Evolutionary conservation across 1,284 basidiomycete species (phyloP).

Genomic region (Exsudoporus floridanus): DNA sequence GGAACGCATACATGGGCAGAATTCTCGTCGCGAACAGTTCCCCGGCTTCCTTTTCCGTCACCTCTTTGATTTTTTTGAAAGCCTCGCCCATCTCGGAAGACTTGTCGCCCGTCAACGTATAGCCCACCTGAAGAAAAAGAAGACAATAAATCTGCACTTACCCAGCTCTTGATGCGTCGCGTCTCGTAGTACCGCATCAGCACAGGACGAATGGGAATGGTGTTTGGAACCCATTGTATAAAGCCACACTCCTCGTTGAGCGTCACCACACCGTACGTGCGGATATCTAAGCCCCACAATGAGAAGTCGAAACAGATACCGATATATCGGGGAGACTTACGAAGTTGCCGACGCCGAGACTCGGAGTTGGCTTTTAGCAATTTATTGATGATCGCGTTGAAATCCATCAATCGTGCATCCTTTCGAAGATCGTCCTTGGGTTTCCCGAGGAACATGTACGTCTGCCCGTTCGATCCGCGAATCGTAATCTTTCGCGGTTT

Average conservation of each 20-base stretch:
- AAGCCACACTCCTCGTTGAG: conserved; percentile 97
- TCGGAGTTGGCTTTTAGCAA: conserved; percentile 92
- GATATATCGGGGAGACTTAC: too few species aligned
- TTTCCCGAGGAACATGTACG: conserved; percentile 94
- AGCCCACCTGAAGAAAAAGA: not conserved
- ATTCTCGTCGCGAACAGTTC: conserved; percentile 63
- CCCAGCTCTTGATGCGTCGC: conserved; percentile 61
- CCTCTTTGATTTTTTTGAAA: conserved; percentile 59
- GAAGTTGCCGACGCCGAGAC: conserved; percentile 84
- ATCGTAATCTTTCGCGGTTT: conserved; percentile 93
- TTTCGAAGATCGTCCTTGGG: conserved; percentile 98
- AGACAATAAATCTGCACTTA: conserved; percentile 39
- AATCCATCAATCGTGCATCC: conserved; percentile 97
- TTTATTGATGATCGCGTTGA: conserved; percentile 98
- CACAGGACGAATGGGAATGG: conserved; percentile 81
- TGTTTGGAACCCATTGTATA: conserved; percentile 99
- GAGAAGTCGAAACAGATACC: too few species aligned
- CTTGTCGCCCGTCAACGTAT: conserved; percentile 25
- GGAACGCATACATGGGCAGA: conserved; percentile 51
- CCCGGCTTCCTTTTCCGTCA: conserved; percentile 51
- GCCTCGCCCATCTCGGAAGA: conserved; percentile 50
- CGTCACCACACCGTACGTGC: conserved; percentile 95
- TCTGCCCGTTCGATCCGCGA: conserved; percentile 77
- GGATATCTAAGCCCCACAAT: conserved; percentile 82
- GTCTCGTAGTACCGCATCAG: conserved; percentile 74